Percentiles rank a stretch among this genome's conserved stretches.
Conservation (phyloP, 257 asterid genomes). For the Jacaranda mimosifolia region DNA sequence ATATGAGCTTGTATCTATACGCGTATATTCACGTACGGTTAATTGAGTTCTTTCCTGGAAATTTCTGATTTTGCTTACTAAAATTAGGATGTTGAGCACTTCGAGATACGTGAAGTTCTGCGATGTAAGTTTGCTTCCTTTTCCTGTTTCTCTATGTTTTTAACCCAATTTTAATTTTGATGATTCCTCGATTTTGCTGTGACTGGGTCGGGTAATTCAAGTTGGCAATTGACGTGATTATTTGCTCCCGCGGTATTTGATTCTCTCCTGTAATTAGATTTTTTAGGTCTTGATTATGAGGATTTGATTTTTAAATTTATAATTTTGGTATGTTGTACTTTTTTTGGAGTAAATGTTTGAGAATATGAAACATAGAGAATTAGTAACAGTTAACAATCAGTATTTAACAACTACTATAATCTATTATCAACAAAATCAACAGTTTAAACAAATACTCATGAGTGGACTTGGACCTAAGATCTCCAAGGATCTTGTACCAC, state of each 20-base stretch:
- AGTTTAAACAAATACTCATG: no score
- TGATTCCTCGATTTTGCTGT: constrained; percentile 28
- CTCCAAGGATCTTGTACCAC: background rate
- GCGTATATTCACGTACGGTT: background rate
- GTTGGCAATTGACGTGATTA: constrained; percentile 19
- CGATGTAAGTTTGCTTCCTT: constrained; percentile 68
- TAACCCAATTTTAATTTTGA: background rate
- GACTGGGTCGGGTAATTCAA: constrained; percentile 23
- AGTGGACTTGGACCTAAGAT: no score
- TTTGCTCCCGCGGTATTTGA: background rate
- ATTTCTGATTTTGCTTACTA: constrained; percentile 25
- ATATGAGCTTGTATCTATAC: background rate
- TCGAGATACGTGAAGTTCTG: constrained; percentile 91
- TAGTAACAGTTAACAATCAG: background rate
- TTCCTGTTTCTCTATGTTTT: background rate
- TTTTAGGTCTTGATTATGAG: constrained; percentile 30
- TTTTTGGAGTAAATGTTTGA: background rate
- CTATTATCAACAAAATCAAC: background rate
- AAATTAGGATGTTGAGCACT: constrained; percentile 89
- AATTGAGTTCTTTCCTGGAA: constrained; percentile 13
- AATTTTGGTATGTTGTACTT: no score
- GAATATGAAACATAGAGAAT: background rate
- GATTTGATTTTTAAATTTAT: background rate
- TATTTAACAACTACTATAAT: background rate
- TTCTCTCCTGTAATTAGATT: background rate